These are phyloP conservation scores for Candida qinlingensis DNA, from an alignment of 805 yeast genomes.

Conservation along the genomic window DNA sequence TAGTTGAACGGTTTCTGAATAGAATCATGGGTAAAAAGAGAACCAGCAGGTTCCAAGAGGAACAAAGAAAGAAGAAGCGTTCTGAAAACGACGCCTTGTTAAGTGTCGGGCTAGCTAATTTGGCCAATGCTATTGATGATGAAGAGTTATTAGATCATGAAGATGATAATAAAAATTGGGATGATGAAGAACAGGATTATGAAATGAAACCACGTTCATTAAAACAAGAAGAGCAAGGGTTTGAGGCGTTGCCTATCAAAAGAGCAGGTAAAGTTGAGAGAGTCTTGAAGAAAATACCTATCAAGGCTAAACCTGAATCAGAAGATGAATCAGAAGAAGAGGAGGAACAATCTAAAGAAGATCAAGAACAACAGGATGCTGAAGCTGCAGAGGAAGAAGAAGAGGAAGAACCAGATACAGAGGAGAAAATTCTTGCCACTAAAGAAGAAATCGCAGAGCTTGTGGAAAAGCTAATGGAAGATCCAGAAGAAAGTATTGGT, in stretches of 20 bases:
- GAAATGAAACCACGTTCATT: conserved; percentile 66
- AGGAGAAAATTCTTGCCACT: conserved; percentile 50
- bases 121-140: conserved; percentile 10
- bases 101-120: conserved; percentile 21
- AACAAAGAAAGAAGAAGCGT: conserved; percentile 22
- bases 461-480: conserved; percentile 74
- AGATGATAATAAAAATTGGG: conserved; percentile 35
- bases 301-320: conserved; percentile 1
- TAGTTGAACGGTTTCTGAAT: not conserved
- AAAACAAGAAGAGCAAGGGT: conserved; percentile 36
- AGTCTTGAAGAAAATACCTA: conserved; percentile 35
- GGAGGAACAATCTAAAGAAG: conserved; percentile 22
- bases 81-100: conserved; percentile 20
- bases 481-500: conserved; percentile 80
- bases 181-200: conserved; percentile 74
- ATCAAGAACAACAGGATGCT: conserved; percentile 17
- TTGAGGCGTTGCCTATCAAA: conserved; percentile 79
- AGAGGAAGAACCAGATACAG: conserved; percentile 38
- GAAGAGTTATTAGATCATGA: conserved; percentile 9
- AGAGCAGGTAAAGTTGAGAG: conserved; percentile 72
- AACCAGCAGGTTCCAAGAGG: conserved; percentile 30
- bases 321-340: conserved; percentile 25
- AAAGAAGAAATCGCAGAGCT: conserved; percentile 81
- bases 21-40: conserved; percentile 33
- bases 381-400: conserved; percentile 22